Base-by-base conservation (phyloP, 306 rosid genomes). In the Lathyrus aphaca region DNA sequence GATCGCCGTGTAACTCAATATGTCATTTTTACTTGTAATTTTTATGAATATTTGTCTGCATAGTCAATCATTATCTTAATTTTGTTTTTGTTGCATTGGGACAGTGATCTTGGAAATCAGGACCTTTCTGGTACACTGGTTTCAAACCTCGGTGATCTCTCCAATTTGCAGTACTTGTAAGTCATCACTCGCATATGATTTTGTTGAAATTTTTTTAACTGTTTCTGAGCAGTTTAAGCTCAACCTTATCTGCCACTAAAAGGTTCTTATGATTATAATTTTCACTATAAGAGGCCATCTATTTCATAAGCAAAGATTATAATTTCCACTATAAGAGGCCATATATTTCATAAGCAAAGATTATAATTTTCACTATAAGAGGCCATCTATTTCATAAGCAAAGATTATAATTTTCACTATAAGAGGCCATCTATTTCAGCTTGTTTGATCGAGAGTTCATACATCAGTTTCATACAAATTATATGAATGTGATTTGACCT, bases 91-190 rank as follows among this genome's bases (percentile, higher is more conserved):
- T 23, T 23, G 25, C 25, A 69, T 60, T 74, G 62, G 38, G 71
- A 17, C 86, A 91, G 97, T 74, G 96, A 87, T 84, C 96, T 94
- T 68, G 97, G 96, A 74, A 94, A 88, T 82, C 95, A 91, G 53
- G 86, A 88, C 56, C 92, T 94, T 72, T 76, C 95, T 15, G 97
- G 99, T 77, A 48, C 11, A 60, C 79, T 94, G 77, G 99, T 87
- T 73, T 17, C 88, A 37, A 76, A 84, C 30, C 99, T 94, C 66
- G 97, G 97, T 5, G 76, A 68, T 73, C 95, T 94, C 45, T 0
- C 46, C 38, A 86, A 82, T 73, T 85, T 94, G 72, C 92, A 94
- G 77, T 88, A 91, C 86, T 83, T 91, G 99, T 94, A 83, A 88
- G 97, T 75, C 16, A 14, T 65, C 55, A 75, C 21, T 42, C 39